Evolutionary conservation across 805 yeast species (phyloP).

Genomic region (Hanseniaspora nectarophila): DNA sequence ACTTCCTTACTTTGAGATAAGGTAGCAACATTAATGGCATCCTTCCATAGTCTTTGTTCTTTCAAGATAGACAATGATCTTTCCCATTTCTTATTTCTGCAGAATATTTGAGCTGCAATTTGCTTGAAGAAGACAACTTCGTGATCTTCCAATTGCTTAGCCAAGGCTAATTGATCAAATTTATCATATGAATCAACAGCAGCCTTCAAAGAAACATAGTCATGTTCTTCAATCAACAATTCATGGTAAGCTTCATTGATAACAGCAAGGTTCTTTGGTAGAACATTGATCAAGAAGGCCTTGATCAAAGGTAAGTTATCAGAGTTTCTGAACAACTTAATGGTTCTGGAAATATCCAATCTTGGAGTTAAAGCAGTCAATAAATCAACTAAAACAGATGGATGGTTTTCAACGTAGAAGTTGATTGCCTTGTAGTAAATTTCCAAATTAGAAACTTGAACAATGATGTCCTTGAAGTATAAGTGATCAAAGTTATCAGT

Average conservation of each 20-base stretch:
- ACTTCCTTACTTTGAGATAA: slow-evolving; percentile 65
- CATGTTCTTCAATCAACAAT: slow-evolving; percentile 89
- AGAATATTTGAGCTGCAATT: slow-evolving; percentile 85
- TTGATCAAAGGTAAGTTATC: slow-evolving; percentile 93
- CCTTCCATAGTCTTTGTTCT: slow-evolving; percentile 87
- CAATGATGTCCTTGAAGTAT: slow-evolving; percentile 87
- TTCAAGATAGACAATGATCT: slow-evolving; percentile 82
- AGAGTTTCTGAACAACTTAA: slow-evolving; percentile 83
- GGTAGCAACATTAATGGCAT: slow-evolving; percentile 85
- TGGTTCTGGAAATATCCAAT: slow-evolving; percentile 87
- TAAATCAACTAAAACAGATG: slow-evolving; percentile 77
- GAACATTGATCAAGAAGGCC: slow-evolving; percentile 84
- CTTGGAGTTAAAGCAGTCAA: slow-evolving; percentile 75
- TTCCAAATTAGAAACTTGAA: slow-evolving; percentile 90
- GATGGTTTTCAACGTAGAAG: slow-evolving; percentile 86
- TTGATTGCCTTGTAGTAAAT: slow-evolving; percentile 94
- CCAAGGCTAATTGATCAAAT: slow-evolving; percentile 84
- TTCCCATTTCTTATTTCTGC: slow-evolving; percentile 86
- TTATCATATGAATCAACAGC: slow-evolving; percentile 83
- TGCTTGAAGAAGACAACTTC: slow-evolving; percentile 86
- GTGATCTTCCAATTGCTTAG: slow-evolving; percentile 85
- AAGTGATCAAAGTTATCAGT: slow-evolving; percentile 87
- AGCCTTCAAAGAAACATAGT: slow-evolving; percentile 75
- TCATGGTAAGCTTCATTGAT: slow-evolving; percentile 95
- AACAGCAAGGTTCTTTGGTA: slow-evolving; percentile 77